Evolutionary conservation across 768 basidiomycete species (phyloP), one percentile per base, ranked within the genome.

Genomic region (Dioszegia hungarica): DNA sequence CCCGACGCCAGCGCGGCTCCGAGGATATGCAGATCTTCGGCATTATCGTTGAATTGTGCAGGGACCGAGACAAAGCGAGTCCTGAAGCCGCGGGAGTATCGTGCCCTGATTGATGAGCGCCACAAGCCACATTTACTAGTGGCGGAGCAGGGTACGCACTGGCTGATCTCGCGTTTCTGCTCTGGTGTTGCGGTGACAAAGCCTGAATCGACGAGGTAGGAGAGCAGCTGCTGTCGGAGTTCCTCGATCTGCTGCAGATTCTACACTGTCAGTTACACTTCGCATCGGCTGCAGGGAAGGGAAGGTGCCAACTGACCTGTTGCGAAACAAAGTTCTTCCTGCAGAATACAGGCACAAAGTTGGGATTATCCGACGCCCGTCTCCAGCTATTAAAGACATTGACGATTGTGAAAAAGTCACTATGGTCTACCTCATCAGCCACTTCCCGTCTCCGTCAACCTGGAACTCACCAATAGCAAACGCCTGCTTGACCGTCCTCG

Each of bases 191-290:
- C 86, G 52, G 79, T 80, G 52, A 97, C 85, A 70, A 97, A 91
- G 0, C 82, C 81, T 4, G 91, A 89, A 72, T 98, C 94, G 12
- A 94, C 82, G 41, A 98, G 78, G 76, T 94, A 92, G 81, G 86
- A 84, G 53, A 90, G 78, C 60, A 90, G 84, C 72, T 99, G 94
- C 68, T 92, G 90, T 27, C 93, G 85, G 33, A 97, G 81, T 70
- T 97, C 94, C 74, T 98, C 94, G 28, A 99, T 94, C 76, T 95
- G 91, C 77, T 90, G 86, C 47, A 99, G 79, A 71, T 91, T 97
- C 85, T 90, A 70, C n/a, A n/a, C n/a, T n/a, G n/a, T n/a, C n/a
- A n/a, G n/a, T n/a, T n/a, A n/a, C n/a, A n/a, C n/a, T n/a, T n/a
- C n/a, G n/a, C n/a, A n/a, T n/a, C n/a, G n/a, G n/a, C n/a, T n/a